These are phyloP conservation scores for Acacia melanoxylon DNA, from an alignment of 306 rosid species.

Conservation along the genomic window DNA sequence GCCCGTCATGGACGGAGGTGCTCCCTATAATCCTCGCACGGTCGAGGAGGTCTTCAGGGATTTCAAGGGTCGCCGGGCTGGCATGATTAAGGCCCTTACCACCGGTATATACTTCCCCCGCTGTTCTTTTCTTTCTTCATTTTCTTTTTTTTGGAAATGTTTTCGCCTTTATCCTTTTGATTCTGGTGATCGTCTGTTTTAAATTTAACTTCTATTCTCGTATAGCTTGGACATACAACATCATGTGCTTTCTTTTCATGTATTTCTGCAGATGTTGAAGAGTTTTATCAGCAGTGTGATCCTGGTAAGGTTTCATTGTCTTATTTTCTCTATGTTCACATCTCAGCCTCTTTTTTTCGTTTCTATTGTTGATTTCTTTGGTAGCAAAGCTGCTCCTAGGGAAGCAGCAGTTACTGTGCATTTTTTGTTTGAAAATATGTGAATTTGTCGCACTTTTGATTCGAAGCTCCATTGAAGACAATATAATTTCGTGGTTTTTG, in stretches of 20 bases:
- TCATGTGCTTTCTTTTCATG: background rate
- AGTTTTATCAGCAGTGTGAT: conserved; percentile 63
- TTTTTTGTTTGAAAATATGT: background rate
- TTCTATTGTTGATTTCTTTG: background rate
- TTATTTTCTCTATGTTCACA: background rate
- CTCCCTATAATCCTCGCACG: conserved; percentile 49
- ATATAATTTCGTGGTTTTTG: background rate
- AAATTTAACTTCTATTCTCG: background rate
- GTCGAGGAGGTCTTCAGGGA: conserved; percentile 66
- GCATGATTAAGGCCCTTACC: conserved; percentile 69
- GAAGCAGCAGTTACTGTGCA: background rate
- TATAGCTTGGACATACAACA: background rate
- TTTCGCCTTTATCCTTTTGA: background rate
- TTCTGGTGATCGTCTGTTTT: background rate
- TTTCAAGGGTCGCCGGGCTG: conserved; percentile 68
- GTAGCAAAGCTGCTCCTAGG: background rate
- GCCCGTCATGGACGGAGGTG: conserved; percentile 45
- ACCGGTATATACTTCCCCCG: conserved; percentile 35
- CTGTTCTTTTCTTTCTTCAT: background rate
- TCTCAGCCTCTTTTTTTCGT: background rate
- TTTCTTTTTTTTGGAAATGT: background rate
- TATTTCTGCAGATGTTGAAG: conserved; percentile 47
- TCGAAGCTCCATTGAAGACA: background rate
- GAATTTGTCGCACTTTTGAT: background rate
- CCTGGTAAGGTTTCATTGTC: conserved; percentile 48